These are phyloP conservation scores for Mucor saturninus DNA, from an alignment of 371 early-diverging fungal genomes.

Conservation along the genomic window DNA sequence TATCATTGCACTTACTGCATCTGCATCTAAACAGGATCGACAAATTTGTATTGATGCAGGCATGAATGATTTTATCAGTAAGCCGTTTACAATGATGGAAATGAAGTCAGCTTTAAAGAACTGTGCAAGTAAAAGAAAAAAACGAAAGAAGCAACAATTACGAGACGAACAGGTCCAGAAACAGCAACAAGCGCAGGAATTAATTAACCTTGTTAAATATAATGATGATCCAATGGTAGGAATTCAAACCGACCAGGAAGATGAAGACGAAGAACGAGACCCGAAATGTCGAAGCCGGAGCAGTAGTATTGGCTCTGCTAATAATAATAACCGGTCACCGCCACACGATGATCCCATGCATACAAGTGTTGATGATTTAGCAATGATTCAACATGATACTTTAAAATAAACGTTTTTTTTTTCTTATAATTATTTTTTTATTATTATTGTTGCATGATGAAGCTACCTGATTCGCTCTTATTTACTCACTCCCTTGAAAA, in stretches of 20 bases:
- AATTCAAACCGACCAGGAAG: background rate
- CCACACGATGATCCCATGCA: too few relatives aligned
- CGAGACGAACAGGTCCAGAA: conserved; percentile 7
- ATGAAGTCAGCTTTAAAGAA: conserved; percentile 54
- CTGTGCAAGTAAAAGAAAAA: conserved; percentile 21
- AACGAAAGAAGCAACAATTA: conserved; percentile 15
- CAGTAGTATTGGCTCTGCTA: background rate
- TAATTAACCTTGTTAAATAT: background rate
- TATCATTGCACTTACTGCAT: conserved; percentile 66
- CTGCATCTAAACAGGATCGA: conserved; percentile 59
- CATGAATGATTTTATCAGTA: conserved; percentile 68
- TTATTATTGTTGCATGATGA: too few relatives aligned
- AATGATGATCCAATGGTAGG: background rate
- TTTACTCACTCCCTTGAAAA: too few relatives aligned
- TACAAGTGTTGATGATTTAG: too few relatives aligned
- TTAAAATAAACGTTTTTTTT: too few relatives aligned
- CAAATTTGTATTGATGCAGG: conserved; percentile 66
- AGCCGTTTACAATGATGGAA: conserved; percentile 62
- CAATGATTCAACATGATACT: too few relatives aligned
- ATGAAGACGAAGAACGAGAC: background rate
- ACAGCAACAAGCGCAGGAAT: background rate
- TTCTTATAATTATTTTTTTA: too few relatives aligned
- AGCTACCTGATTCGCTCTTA: too few relatives aligned
- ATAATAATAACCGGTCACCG: background rate
- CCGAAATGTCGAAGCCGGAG: background rate